Evolutionary conservation across 768 basidiomycete genomes (phyloP).

Genomic region (Nevesoporus exiguus): DNA sequence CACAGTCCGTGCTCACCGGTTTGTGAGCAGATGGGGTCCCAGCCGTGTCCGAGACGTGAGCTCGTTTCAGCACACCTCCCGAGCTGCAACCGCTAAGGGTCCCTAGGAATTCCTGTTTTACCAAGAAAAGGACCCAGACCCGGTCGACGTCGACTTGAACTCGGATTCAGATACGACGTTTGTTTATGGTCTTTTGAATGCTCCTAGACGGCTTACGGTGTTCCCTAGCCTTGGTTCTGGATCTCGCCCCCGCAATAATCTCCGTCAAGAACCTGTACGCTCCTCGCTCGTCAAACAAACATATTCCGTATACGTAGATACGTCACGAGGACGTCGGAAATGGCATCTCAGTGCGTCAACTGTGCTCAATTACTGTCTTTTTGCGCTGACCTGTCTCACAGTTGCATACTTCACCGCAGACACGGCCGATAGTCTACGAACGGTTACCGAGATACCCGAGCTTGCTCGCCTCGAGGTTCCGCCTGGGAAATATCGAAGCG

Average conservation of each 20-base stretch:
- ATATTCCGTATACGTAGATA: constrained; percentile 75
- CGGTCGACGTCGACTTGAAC: constrained; percentile 44
- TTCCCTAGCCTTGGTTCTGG: constrained; percentile 30
- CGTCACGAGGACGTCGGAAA: constrained; percentile 61
- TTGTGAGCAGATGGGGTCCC: constrained; percentile 60
- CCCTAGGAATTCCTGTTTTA: constrained; percentile 74
- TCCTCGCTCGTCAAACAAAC: constrained; percentile 73
- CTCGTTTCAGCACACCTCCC: constrained; percentile 8
- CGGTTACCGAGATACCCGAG: constrained; percentile 56
- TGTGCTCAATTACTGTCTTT: constrained; percentile 1
- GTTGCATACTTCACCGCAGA: constrained; percentile 78
- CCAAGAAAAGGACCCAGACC: constrained; percentile 58
- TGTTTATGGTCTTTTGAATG: constrained; percentile 16
- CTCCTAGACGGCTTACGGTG: constrained; percentile 2
- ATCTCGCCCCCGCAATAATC: constrained; percentile 24
- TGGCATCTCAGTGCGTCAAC: constrained; percentile 72
- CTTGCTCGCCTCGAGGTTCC: constrained; percentile 56
- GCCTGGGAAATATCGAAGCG: constrained; percentile 59
- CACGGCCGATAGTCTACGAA: constrained; percentile 51
- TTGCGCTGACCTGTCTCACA: constrained; percentile 26
- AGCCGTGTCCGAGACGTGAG: constrained; percentile 73
- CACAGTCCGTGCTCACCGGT: not conserved
- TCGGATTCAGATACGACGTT: constrained; percentile 53
- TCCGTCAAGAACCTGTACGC: constrained; percentile 31
- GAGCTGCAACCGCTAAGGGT: not conserved